Evolutionary conservation across 352 stramenopile genomes (phyloP).

Genomic region (Blastocystis sp.): DNA sequence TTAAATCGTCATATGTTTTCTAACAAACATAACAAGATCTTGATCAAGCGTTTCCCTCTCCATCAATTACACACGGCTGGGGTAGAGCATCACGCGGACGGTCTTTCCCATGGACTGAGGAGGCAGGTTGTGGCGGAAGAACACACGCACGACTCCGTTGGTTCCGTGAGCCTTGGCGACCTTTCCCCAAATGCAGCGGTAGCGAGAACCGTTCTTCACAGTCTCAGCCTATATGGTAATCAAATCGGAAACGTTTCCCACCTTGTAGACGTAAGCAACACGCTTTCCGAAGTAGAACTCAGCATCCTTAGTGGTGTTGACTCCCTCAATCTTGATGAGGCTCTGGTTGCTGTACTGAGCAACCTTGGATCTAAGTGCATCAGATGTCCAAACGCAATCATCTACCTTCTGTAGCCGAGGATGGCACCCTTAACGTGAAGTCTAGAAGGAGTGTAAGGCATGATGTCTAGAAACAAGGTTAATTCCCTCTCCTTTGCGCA

Average conservation of each 20-base stretch:
- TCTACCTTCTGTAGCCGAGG: slow-evolving; percentile 89
- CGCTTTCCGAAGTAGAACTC: slow-evolving; percentile 99
- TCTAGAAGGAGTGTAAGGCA: slow-evolving; percentile 71
- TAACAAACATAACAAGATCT: slow-evolving; percentile 56
- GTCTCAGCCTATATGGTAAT: neutral
- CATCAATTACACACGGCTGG: slow-evolving; percentile 82
- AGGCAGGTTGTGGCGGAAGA: slow-evolving; percentile 94
- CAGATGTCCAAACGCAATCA: neutral
- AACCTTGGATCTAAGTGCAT: slow-evolving; percentile 60
- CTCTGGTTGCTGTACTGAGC: slow-evolving; percentile 94
- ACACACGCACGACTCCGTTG: slow-evolving; percentile 89
- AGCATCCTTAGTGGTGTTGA: slow-evolving; percentile 91
- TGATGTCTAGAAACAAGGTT: neutral
- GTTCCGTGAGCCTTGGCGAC: slow-evolving; percentile 88
- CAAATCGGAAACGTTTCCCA: neutral
- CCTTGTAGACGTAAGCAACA: slow-evolving; percentile 97
- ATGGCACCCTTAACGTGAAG: slow-evolving; percentile 97
- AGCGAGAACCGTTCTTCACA: slow-evolving; percentile 69
- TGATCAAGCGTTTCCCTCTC: slow-evolving; percentile 56
- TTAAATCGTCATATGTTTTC: neutral
- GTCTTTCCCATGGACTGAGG: slow-evolving; percentile 84
- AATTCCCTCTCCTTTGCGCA: neutral
- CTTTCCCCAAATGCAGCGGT: slow-evolving; percentile 94
- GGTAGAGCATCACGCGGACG: slow-evolving; percentile 98
- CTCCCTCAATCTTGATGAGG: slow-evolving; percentile 95